phyloP scores from a whole-genome alignment of 1,139 yeast species.

The Kluyveromyces marxianus region DNA sequence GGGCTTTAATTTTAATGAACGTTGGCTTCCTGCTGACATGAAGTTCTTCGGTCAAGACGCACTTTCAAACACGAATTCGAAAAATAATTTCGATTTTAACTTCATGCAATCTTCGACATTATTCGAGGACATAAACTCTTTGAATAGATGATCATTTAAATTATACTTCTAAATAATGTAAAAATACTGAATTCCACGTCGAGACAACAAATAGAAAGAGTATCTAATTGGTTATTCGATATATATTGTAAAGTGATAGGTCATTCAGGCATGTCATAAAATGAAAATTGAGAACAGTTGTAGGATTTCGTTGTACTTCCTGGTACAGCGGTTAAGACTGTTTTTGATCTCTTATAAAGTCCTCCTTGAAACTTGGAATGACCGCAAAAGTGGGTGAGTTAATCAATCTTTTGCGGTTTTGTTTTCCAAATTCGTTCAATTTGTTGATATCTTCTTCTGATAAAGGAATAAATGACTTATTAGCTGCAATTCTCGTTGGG shows the following conservation, averaged over 20 bases:
- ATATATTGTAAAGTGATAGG: background rate
- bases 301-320: too few relatives aligned
- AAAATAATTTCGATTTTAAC: background rate
- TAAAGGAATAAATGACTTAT: conserved; percentile 34
- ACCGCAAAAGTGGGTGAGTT: conserved; percentile 25
- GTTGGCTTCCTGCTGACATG: background rate
- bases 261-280: background rate
- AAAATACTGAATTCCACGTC: too few relatives aligned
- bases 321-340: background rate
- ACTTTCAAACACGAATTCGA: background rate
- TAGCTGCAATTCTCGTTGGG: conserved; percentile 30
- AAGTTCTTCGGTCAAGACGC: background rate
- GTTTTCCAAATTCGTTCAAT: conserved; percentile 39
- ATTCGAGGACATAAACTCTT: conserved; percentile 1
- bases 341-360: background rate
- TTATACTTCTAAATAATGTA: background rate
- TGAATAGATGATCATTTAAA: background rate
- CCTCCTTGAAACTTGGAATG: conserved; percentile 25
- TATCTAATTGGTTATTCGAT: background rate
- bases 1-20: background rate
- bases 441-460: conserved; percentile 37
- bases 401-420: conserved; percentile 37
- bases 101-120: background rate
- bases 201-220: background rate
- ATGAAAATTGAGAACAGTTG: background rate